Evolutionary conservation across 1,284 basidiomycete species (phyloP).

Genomic region (Sanguinoderma infundibulare): DNA sequence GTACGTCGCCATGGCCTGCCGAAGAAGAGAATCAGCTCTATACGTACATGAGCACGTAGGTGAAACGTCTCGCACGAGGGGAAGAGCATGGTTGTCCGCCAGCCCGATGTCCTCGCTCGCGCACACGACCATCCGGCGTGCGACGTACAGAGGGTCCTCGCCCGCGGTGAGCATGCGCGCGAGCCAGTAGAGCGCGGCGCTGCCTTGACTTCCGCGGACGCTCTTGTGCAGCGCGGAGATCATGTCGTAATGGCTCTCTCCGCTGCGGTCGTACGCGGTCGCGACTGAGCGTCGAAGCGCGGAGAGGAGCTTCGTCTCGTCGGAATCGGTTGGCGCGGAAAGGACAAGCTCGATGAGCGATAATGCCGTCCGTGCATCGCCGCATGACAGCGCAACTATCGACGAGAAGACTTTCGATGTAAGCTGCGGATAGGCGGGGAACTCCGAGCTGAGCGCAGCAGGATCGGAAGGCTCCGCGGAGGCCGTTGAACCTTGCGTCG

Average conservation of each 20-base stretch:
- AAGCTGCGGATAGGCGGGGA: slow-evolving; percentile 47
- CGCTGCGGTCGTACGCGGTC: slow-evolving; percentile 73
- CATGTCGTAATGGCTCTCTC: slow-evolving; percentile 84
- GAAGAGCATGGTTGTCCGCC: slow-evolving; percentile 75
- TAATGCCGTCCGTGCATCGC: slow-evolving; percentile 75
- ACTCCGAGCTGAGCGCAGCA: slow-evolving; percentile 11
- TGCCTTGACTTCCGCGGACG: slow-evolving; percentile 79
- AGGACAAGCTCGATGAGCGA: slow-evolving; percentile 69
- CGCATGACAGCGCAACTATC: slow-evolving; percentile 61
- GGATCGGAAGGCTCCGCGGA: slow-evolving; percentile 5
- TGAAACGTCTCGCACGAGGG: slow-evolving; percentile 59
- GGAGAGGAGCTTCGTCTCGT: slow-evolving; percentile 50
- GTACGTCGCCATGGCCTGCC: slow-evolving; percentile 76
- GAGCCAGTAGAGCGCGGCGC: slow-evolving; percentile 90
- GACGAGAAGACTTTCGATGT: slow-evolving; percentile 52
- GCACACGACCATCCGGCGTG: slow-evolving; percentile 81
- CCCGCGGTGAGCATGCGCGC: slow-evolving; percentile 85
- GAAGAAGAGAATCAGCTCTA: slow-evolving; percentile 6
- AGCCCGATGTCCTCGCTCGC: slow-evolving; percentile 88
- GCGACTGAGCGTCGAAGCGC: slow-evolving; percentile 60
- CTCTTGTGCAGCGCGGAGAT: slow-evolving; percentile 90
- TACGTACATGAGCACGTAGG: not conserved
- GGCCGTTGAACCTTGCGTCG: slow-evolving; percentile 23
- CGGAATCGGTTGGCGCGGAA: slow-evolving; percentile 41
- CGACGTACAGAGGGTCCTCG: slow-evolving; percentile 88